Evolutionary conservation across 108 stramenopile species (phyloP).

Genomic region (Skeletonema potamos): DNA sequence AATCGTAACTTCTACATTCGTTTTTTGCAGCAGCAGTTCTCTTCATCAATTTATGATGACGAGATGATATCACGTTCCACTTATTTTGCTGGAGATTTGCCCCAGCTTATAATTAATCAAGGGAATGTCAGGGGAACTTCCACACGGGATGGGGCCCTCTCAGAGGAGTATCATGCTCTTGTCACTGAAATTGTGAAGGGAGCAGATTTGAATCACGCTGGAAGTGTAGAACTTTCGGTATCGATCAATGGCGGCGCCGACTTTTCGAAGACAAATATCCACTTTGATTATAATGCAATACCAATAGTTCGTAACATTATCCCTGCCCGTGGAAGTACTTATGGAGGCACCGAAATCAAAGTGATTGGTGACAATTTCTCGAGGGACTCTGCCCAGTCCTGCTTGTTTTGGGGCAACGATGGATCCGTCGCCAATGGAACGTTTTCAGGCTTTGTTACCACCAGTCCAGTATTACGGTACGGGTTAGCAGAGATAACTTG

Average conservation of each 20-base stretch:
- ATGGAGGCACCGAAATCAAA: constrained; percentile 60
- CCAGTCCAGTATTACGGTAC: constrained; percentile 18
- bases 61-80: constrained; percentile 12
- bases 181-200: constrained; percentile 48
- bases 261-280: constrained; percentile 32
- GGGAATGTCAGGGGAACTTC: constrained; percentile 23
- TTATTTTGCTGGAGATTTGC: constrained; percentile 31
- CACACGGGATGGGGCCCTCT: constrained; percentile 20
- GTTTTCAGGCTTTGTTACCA: background rate
- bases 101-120: constrained; percentile 18
- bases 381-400: constrained; percentile 37
- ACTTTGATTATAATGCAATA: constrained; percentile 59
- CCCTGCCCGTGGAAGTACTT: constrained; percentile 58
- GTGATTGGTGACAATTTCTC: constrained; percentile 50
- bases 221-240: constrained; percentile 56
- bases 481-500: constrained; percentile 20
- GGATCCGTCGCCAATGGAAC: constrained; percentile 5
- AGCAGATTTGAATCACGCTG: constrained; percentile 42
- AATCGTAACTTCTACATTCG: constrained; percentile 43
- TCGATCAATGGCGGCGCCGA: constrained; percentile 65
- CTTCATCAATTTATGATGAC: background rate
- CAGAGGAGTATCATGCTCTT: constrained; percentile 22
- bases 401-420: constrained; percentile 57
- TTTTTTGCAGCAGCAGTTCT: constrained; percentile 23
- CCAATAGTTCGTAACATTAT: constrained; percentile 38